Base-by-base conservation (phyloP, 768 basidiomycete species). In the Lactifluus pinguis region DNA sequence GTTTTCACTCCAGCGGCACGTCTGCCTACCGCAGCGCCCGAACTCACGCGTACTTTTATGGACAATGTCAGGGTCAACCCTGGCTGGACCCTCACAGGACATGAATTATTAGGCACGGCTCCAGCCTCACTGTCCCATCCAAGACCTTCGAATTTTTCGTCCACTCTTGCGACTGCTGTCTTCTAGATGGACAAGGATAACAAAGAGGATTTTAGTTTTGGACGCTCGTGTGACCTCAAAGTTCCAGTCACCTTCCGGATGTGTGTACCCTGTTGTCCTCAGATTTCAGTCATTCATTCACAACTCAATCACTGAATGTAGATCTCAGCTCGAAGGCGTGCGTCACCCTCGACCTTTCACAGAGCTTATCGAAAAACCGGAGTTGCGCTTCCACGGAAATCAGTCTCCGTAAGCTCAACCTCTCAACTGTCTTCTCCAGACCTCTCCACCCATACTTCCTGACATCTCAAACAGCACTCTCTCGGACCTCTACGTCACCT, bases 401-500 rank as follows among this genome's bases (percentile, higher is more conserved):
- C 93, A 91, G 69, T 84, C 85, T 63, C 79, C 82, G 89, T 92
- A 74, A 70, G 83, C 72, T 49, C 47, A 36, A 13, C 50, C 32
- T 15, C 42, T 41, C 8, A 13, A 19, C 38, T 62, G 38, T 52
- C 58, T 30, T 67, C 57, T 57, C 57, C 45, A 61, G 5, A 21
- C 19, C 21, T 25, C 50, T 42, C 13, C 29, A 14, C 11, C 6
- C 21, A 25, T 9, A 47, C 15, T 44, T 30, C 32, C 51, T 63
- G 54, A 66, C 61, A 53, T 57, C 65, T 52, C 45, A 6, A 48
- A 15, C 29, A 97, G 93, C 65, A 85, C 83, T 14, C 82, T 88
- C 66, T 90, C 94, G 70, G 97, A 98, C 74, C 82, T 98, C 59
- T 95, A 92, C 73, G 88, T 98, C 55, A 92, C 90, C 11, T 88